Percentiles rank a stretch among this genome's conserved stretches.
These are phyloP conservation scores for Parsonsia alboflavescens DNA, from an alignment of 257 asterid species.

Conservation along the genomic window DNA sequence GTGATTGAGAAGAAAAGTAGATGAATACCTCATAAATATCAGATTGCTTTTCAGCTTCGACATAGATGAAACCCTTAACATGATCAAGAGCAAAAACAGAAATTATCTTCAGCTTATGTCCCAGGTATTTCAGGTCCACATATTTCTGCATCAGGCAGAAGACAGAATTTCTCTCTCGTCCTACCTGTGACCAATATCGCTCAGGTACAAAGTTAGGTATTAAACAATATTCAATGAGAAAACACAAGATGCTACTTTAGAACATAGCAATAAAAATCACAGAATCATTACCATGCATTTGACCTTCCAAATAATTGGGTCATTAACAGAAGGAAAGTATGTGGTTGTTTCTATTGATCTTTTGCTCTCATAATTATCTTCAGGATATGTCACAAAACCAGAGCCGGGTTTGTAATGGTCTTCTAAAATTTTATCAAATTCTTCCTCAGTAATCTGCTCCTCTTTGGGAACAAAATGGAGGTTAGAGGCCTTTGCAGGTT, in stretches of 20 bases:
- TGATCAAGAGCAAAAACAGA: slow-evolving; percentile 90
- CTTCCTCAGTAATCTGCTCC: slow-evolving; percentile 78
- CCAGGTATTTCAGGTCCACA: slow-evolving; percentile 58
- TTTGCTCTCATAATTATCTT: slow-evolving; percentile 56
- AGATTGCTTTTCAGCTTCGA: slow-evolving; percentile 76
- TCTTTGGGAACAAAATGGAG: slow-evolving; percentile 55
- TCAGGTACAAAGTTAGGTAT: slow-evolving; percentile 13
- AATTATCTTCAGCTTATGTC: slow-evolving; percentile 65
- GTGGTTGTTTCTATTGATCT: slow-evolving; percentile 30
- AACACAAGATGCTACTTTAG: neutral
- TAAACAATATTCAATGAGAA: slow-evolving; percentile 1
- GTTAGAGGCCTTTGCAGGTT: slow-evolving; percentile 36
- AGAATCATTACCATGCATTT: slow-evolving; percentile 74
- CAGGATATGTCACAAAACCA: slow-evolving; percentile 51
- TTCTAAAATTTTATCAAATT: slow-evolving; percentile 55
- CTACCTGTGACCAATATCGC: slow-evolving; percentile 47
- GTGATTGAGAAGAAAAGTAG: neutral
- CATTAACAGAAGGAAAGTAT: slow-evolving; percentile 44
- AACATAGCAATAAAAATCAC: neutral
- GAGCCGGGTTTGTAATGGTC: slow-evolving; percentile 77
- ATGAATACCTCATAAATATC: slow-evolving; percentile 74
- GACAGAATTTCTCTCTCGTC: slow-evolving; percentile 87
- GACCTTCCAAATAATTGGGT: slow-evolving; percentile 78
- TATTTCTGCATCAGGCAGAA: slow-evolving; percentile 93
- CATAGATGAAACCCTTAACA: slow-evolving; percentile 63